Percentiles rank a stretch among this genome's conserved stretches.
Conservation (phyloP, 108 stramenopile species). For the Aureococcus anophagefferens region DNA sequence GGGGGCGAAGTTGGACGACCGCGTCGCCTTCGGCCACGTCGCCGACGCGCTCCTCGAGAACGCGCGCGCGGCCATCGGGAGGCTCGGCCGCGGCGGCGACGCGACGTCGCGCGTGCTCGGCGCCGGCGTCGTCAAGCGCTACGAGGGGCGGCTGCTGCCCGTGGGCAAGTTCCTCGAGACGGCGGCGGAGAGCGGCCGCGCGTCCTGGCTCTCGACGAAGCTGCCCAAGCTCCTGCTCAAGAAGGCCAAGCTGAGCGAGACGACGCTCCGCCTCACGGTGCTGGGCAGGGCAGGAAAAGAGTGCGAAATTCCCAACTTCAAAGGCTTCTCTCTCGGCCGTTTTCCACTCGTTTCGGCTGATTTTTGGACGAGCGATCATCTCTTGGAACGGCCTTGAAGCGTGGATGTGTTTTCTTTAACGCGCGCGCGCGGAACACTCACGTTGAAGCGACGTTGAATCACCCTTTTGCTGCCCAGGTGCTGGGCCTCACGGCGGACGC, state of each 20-base stretch:
- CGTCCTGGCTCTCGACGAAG: background rate
- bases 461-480: no score
- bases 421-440: no score
- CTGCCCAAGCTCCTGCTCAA: background rate
- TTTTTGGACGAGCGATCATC: no score
- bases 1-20: background rate
- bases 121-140: conserved; percentile 1
- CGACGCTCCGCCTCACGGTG: background rate
- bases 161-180: background rate
- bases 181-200: background rate
- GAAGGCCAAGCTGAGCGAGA: background rate
- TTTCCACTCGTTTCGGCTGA: no score
- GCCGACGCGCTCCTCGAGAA: background rate
- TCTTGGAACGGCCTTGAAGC: no score
- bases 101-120: background rate
- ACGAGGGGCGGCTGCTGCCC: background rate
- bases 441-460: no score
- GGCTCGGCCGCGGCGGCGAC: background rate
- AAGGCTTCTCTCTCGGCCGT: no score
- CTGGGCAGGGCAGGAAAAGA: no score
- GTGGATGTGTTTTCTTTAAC: no score
- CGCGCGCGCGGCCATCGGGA: background rate
- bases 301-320: no score
- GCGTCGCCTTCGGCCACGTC: no score
- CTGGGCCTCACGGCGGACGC: background rate